Base-by-base conservation (phyloP, 257 asterid species). In the Solanum ossicruentum region DNA sequence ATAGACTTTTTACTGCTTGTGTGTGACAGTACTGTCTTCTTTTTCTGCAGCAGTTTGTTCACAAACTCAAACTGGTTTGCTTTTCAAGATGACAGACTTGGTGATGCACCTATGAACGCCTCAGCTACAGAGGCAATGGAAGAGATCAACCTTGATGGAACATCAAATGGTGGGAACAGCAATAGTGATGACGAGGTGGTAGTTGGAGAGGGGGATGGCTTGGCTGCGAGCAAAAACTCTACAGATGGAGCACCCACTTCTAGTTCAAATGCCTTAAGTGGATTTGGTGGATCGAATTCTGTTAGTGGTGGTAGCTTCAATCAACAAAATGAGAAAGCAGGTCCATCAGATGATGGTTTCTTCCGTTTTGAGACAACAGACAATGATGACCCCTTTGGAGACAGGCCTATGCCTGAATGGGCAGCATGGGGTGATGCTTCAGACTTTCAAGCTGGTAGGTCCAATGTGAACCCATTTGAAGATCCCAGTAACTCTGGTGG, bases 51-150 rank as follows among this genome's bases (percentile, higher is more conserved):
- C 94, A 95, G 96, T 81, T 92, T 97, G 93, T 97, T 97, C 92
- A 94, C 99, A 80, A 97, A 97, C 87, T 95, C 98, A 90, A 95
- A 97, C 92, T 97, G 99, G 99, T 97, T 97, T 93, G 96, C 98
- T n/a, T 97, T 95, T 88, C 97, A 95, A 95, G 98, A 95, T 39
- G 98, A 92, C 60, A 87, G 89, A 86, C 81, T 65, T 86, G 93
- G 91, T 83, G 89, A 88, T 87, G 89, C 88, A 67, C 87, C 93
- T 36, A 86, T 86, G 83, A 95, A 85, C 84, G 83, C 91, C 90
- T 91, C 98, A 71, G 86, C 93, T 8, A 88, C 96, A 49, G 95
- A 93, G 60, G 67, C 85, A 79, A 89, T 91, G 87, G 95, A 91
- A 10, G 92, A 91, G 87, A 87, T 91, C 41, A 93, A 92, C 89